Evolutionary conservation across 352 stramenopile species (phyloP).

Genomic region (Globisporangium cederbergense): DNA sequence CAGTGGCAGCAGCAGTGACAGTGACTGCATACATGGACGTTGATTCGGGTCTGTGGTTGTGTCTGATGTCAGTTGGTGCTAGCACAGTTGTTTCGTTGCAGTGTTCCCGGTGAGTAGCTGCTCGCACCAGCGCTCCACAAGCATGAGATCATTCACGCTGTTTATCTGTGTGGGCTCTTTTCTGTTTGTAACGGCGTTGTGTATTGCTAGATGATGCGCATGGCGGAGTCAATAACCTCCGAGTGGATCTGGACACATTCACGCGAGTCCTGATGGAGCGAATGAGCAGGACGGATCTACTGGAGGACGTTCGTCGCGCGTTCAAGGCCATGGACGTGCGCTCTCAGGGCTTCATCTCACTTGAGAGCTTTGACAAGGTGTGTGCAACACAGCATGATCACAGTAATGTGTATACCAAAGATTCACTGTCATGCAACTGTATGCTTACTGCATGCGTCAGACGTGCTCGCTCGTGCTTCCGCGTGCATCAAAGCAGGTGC

Average conservation of each 20-base stretch:
- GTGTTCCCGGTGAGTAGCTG: constrained; percentile 11
- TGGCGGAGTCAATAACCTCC: constrained; percentile 17
- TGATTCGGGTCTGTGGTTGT: not conserved
- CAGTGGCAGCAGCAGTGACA: not conserved
- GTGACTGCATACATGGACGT: too few relatives aligned
- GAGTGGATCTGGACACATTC: constrained; percentile 27
- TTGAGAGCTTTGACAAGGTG: constrained; percentile 48
- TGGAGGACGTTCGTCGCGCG: constrained; percentile 47
- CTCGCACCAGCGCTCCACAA: not conserved
- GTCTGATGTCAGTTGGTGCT: constrained; percentile 38
- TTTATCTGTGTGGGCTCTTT: not conserved
- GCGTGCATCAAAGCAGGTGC: constrained; percentile 27
- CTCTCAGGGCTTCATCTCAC: constrained; percentile 61
- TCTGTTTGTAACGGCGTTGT: too few relatives aligned
- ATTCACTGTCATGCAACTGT: not conserved
- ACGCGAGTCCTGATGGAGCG: constrained; percentile 28
- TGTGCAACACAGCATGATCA: not conserved
- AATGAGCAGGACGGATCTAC: constrained; percentile 38
- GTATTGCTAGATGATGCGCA: not conserved
- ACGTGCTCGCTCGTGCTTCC: constrained; percentile 37
- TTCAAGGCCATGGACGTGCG: constrained; percentile 70
- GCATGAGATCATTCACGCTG: not conserved
- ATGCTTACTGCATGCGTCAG: constrained; percentile 13
- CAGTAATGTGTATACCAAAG: not conserved
- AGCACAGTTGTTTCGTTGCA: constrained; percentile 46